phyloP scores from a whole-genome alignment of 2,329 filamentous ascomycete genomes.

The Orbilia javanica region DNA sequence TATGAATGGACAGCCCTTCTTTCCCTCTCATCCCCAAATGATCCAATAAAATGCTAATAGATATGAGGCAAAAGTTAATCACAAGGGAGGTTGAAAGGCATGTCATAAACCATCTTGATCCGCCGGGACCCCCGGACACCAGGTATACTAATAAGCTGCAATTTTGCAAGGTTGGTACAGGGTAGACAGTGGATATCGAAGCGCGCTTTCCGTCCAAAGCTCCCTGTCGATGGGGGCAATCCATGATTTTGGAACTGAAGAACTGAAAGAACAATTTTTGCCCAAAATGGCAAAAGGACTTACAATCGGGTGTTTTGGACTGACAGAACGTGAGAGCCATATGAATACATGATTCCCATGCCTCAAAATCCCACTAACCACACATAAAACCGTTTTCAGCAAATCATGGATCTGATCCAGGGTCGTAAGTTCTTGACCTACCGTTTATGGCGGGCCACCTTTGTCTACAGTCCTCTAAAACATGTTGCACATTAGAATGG shows the following conservation, averaged over 20 bases:
- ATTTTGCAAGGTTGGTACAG: slow-evolving; percentile 65
- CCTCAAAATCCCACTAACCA: background rate
- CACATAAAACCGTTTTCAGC: slow-evolving; percentile 64
- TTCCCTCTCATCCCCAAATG: background rate
- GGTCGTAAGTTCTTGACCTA: slow-evolving; percentile 67
- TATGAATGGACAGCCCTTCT: background rate
- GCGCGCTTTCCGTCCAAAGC: slow-evolving; percentile 92
- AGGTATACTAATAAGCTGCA: background rate
- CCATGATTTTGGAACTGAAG: slow-evolving; percentile 84
- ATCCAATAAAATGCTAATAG: slow-evolving; percentile 1
- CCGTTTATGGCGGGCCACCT: background rate
- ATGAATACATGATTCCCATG: background rate
- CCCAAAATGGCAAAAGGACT: slow-evolving; percentile 85
- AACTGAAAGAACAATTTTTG: slow-evolving; percentile 87
- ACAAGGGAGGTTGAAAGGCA: slow-evolving; percentile 82
- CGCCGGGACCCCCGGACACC: no score
- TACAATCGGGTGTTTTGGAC: slow-evolving; percentile 84
- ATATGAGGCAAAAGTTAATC: slow-evolving; percentile 71
- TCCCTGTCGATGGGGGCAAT: slow-evolving; percentile 95
- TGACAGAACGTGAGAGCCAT: slow-evolving; percentile 76
- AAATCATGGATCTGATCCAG: slow-evolving; percentile 91
- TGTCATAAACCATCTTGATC: background rate
- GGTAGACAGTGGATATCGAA: slow-evolving; percentile 91
- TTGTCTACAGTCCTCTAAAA: slow-evolving; percentile 1
- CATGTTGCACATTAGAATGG: slow-evolving; percentile 71